phyloP scores from a whole-genome alignment of 306 rosid genomes.

The Dryas octopetala region DNA sequence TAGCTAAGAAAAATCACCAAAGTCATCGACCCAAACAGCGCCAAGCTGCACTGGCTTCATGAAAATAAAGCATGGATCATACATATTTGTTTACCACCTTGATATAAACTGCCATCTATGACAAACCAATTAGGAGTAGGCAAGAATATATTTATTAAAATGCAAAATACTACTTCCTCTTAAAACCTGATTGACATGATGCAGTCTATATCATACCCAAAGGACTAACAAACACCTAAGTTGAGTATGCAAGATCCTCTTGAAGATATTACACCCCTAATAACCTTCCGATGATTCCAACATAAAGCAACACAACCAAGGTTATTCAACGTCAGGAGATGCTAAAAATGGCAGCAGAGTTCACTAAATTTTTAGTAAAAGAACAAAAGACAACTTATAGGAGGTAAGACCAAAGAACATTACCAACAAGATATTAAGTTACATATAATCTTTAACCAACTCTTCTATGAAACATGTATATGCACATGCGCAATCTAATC shows the following conservation, averaged over 20 bases:
- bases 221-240: not conserved
- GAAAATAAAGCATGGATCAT: not conserved
- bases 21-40: not conserved
- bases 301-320: not conserved
- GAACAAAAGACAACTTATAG: not conserved
- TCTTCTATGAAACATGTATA: not conserved
- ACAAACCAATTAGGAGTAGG: not conserved
- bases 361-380: not conserved
- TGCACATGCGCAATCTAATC: not conserved
- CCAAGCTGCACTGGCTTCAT: conserved; percentile 9
- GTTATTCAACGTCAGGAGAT: not conserved
- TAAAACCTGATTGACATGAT: conserved; percentile 9
- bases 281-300: not conserved
- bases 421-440: conserved; percentile 4
- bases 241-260: not conserved
- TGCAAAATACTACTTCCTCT: conserved; percentile 6
- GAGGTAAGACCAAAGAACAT: not conserved
- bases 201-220: conserved; percentile 11
- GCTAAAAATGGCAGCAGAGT: not conserved
- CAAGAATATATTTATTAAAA: not conserved
- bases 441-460: not conserved
- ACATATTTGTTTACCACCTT: not conserved
- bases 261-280: not conserved
- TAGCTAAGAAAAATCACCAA: conserved; percentile 25
- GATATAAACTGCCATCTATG: conserved; percentile 23